These are phyloP conservation scores for Pelargonium australe DNA, from an alignment of 441 rosid genomes.

Conservation along the genomic window DNA sequence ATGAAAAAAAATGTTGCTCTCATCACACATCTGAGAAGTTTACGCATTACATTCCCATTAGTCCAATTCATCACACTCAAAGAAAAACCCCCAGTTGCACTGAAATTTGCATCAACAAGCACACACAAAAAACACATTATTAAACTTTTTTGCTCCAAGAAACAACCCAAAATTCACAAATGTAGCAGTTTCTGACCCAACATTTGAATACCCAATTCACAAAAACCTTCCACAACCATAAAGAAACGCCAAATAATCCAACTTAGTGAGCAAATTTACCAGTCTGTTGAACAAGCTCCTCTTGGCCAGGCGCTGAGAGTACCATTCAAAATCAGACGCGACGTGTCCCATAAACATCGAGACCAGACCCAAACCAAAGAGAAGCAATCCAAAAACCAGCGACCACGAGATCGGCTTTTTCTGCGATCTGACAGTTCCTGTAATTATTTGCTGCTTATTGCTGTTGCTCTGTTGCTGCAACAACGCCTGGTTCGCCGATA, in stretches of 20 bases:
- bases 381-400: constrained; percentile 73
- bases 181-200: neutral
- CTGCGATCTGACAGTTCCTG: constrained; percentile 13
- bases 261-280: constrained; percentile 28
- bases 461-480: constrained; percentile 26
- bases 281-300: constrained; percentile 44
- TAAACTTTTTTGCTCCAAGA: neutral
- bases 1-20: neutral
- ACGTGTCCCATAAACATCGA: constrained; percentile 91
- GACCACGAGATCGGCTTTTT: constrained; percentile 58
- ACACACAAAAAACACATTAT: neutral
- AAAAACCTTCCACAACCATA: neutral
- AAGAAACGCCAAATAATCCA: neutral
- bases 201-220: neutral
- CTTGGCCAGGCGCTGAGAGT: constrained; percentile 68
- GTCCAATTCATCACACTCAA: neutral
- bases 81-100: neutral
- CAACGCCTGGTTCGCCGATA: constrained; percentile 51
- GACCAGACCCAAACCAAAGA: constrained; percentile 73
- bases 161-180: constrained; percentile 1
- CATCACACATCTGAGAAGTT: neutral
- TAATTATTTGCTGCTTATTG: constrained; percentile 15
- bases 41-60: neutral
- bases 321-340: constrained; percentile 95
- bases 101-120: neutral